Percentiles rank a stretch among this genome's conserved stretches.
These are phyloP conservation scores for Blakeslea trispora DNA, from an alignment of 371 early-diverging fungal species.

Conservation along the genomic window DNA sequence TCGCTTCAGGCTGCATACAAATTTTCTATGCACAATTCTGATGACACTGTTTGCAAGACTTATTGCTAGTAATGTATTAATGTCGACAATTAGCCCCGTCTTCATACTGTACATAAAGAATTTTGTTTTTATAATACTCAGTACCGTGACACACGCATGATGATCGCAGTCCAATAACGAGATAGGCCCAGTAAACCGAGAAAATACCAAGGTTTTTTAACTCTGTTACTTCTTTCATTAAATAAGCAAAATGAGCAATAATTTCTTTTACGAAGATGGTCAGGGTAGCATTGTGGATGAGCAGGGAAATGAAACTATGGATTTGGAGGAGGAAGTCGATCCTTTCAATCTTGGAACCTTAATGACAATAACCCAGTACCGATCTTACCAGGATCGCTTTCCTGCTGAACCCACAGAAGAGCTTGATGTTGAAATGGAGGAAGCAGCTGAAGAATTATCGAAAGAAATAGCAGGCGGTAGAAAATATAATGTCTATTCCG, in stretches of 20 bases:
- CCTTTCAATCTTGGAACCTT: conserved; percentile 14
- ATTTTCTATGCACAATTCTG: too few relatives aligned
- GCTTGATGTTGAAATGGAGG: conserved; percentile 15
- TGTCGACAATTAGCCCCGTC: too few relatives aligned
- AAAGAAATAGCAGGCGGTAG: conserved; percentile 5
- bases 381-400: conserved; percentile 5
- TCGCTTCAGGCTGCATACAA: background rate
- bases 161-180: too few relatives aligned
- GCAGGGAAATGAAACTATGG: conserved; percentile 14
- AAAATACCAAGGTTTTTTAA: too few relatives aligned
- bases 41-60: too few relatives aligned
- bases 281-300: conserved; percentile 20
- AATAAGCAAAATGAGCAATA: too few relatives aligned
- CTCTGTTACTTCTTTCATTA: too few relatives aligned
- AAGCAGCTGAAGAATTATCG: conserved; percentile 8
- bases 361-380: conserved; percentile 9
- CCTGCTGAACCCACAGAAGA: conserved; percentile 14
- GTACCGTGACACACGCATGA: too few relatives aligned
- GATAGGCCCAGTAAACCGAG: too few relatives aligned
- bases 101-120: too few relatives aligned
- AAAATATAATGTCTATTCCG: conserved; percentile 14
- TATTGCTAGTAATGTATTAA: too few relatives aligned
- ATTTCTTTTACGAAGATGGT: conserved; percentile 19
- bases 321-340: conserved; percentile 16
- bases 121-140: too few relatives aligned